Base-by-base conservation (phyloP, 768 basidiomycete species). In the Hypholoma fasciculare region DNA sequence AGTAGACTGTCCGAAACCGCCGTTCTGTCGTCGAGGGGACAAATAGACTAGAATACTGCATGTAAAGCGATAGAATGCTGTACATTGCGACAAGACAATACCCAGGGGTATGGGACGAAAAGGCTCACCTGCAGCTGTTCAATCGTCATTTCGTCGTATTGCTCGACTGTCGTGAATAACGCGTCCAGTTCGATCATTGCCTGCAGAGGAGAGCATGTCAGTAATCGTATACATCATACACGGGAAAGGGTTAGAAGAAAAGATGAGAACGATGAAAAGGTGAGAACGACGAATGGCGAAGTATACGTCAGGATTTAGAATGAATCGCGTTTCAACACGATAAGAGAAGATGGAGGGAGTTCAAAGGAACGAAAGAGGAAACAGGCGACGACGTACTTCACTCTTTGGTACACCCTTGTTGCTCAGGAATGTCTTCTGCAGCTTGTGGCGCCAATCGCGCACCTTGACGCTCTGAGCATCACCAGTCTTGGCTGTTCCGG, bases 401-500 rank as follows among this genome's bases (percentile, higher is more conserved):
- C 83, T 82, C 64, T 84, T 87, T 4, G 91, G 88, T 7, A 78
- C 61, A 6, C 75, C 74, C 72, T 88, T 88, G 62, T 75, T 82
- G 63, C 86, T 85, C 52, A 96, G 69, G 76, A 94, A 90, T 0
- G 85, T 90, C 71, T 94, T 90, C 74, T 98, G 95, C 2, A 97
- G 81, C 71, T 86, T 90, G 71, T 96, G 94, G 63, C 96, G 81
- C 94, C 95, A 96, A 57, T 92, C 90, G 67, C 90, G 87, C 65
- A 96, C 93, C 71, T 88, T 76, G 26, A 72, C 50, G 30, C 83
- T 83, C 52, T 80, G 78, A 1, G 93, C 93, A 69, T 94, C 84
- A 38, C 82, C 75, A 37, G 88, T 78, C 67, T 82, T 78, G 7
- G 67, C 75, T 77, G 52, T 34, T 34, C 30, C 14, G 54, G 44